These are phyloP conservation scores for Citrullus mucosospermus DNA, from an alignment of 306 rosid genomes.

Conservation along the genomic window DNA sequence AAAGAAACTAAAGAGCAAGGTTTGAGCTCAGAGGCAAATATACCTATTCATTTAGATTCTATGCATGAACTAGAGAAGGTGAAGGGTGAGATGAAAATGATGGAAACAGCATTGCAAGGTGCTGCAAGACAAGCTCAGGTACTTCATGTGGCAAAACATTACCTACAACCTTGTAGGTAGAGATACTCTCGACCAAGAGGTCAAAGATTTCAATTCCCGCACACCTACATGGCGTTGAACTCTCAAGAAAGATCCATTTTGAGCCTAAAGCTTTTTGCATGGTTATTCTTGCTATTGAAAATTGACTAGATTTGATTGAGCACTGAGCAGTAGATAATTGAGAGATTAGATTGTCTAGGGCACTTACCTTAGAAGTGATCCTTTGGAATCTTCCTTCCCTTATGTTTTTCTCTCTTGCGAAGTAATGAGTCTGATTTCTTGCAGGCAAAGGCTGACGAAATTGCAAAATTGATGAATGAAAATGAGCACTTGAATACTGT, in stretches of 20 bases:
- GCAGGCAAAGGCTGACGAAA: constrained; percentile 97
- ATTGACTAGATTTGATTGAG: not conserved
- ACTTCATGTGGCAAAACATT: constrained; percentile 13
- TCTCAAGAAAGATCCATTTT: not conserved
- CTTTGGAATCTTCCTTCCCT: not conserved
- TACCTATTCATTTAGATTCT: constrained; percentile 28
- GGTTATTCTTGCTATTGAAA: not conserved
- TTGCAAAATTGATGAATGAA: constrained; percentile 91
- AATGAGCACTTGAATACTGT: constrained; percentile 69
- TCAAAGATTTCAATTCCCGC: not conserved
- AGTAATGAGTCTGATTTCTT: not conserved
- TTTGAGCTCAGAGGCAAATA: constrained; percentile 30
- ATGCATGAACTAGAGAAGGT: constrained; percentile 55
- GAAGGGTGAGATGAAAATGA: constrained; percentile 78
- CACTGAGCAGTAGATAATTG: not conserved
- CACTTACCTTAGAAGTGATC: not conserved
- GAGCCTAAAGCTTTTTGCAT: not conserved
- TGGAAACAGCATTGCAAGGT: constrained; percentile 95
- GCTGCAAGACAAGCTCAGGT: constrained; percentile 99
- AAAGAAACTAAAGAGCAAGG: constrained; percentile 26
- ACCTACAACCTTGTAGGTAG: constrained; percentile 7
- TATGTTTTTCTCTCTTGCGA: not conserved
- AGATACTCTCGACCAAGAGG: not conserved
- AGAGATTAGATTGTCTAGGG: not conserved
- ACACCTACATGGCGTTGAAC: not conserved